A percentile compares a stretch with the other conserved stretches of the same genome.
Conservation (phyloP, 2,329 filamentous ascomycete species). For the Monosporascus sp. region DNA sequence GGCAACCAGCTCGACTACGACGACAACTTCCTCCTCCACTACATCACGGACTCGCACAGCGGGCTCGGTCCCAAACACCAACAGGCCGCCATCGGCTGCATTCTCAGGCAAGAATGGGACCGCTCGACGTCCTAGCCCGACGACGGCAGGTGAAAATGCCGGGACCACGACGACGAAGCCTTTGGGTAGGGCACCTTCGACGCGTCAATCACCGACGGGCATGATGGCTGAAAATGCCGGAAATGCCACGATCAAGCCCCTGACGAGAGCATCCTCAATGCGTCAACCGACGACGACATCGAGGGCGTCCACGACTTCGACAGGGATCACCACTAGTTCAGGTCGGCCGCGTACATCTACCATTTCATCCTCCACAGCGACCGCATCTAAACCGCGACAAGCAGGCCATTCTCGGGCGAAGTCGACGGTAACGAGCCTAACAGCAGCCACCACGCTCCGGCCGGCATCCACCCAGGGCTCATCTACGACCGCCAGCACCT, state of each 20-base stretch:
- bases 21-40: constrained; percentile 10
- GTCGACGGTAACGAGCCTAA: constrained; percentile 35
- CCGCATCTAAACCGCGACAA: constrained; percentile 10
- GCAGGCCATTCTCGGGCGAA: constrained; percentile 33
- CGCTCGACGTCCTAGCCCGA: constrained; percentile 2
- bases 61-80: constrained; percentile 7
- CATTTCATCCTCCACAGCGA: constrained; percentile 11
- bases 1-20: constrained; percentile 19
- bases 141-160: constrained; percentile 4
- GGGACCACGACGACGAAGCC: constrained; percentile 15
- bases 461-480: constrained; percentile 22
- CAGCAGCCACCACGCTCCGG: constrained; percentile 33
- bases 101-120: constrained; percentile 5
- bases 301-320: not conserved
- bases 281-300: constrained; percentile 9
- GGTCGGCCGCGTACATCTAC: not conserved
- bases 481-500: constrained; percentile 21
- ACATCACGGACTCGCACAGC: constrained; percentile 12
- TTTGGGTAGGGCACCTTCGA: constrained; percentile 20
- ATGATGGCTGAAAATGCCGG: constrained; percentile 5
- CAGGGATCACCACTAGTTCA: not conserved
- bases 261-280: constrained; percentile 21
- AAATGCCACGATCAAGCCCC: constrained; percentile 15
- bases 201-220: constrained; percentile 14
- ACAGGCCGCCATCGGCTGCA: constrained; percentile 13